Evolutionary conservation across 495 filamentous ascomycete species (phyloP), one percentile per base, ranked within the genome.

Genomic region (Neurospora sp.): DNA sequence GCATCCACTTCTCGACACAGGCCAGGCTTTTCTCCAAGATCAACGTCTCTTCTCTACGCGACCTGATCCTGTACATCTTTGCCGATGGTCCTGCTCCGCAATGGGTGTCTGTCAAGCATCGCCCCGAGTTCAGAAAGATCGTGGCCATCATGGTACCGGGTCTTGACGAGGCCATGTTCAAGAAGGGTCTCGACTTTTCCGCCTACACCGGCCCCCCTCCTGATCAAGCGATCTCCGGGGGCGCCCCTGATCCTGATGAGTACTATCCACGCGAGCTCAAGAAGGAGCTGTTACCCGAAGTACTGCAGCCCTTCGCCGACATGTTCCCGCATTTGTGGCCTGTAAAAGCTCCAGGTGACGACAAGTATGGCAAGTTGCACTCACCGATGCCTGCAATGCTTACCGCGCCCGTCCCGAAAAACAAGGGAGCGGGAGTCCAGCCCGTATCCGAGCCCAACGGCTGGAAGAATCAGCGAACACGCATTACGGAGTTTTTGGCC

Each of bases 111-210:
- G 86, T 97, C 69, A 87, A 89, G 76, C 88, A 97, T 78, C 91
- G 93, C 71, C 86, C 87, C 1, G 85, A 90, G 76, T 90, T 98
- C 71, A 86, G 90, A 42, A 96, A 95, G 80, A 91, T 94, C 27
- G 96, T 97, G 18, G 88, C 94, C n/a, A 82, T 98, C 73, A 95
- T 98, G 92, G 92, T 97, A 8, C 96, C 96, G 1, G 96, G 95
- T 12, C 81, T 98, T 16, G 94, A 97, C 80, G 88, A 91, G 76
- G 92, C 90, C 39, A 95, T 97, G 93, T 96, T 98, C 82, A 89
- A 94, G 83, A 87, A 88, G 31, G 86, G 83, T 14, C 86, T 93
- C 6, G 82, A 88, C 41, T 82, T 91, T 54, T 77, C 84, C 18
- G 78, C 77, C 2, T 86, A 83, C 76, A 82, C 82, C 40, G 80